phyloP scores from a whole-genome alignment of 2,329 filamentous ascomycete genomes.

The Phyllosticta paracitricarpa region DNA sequence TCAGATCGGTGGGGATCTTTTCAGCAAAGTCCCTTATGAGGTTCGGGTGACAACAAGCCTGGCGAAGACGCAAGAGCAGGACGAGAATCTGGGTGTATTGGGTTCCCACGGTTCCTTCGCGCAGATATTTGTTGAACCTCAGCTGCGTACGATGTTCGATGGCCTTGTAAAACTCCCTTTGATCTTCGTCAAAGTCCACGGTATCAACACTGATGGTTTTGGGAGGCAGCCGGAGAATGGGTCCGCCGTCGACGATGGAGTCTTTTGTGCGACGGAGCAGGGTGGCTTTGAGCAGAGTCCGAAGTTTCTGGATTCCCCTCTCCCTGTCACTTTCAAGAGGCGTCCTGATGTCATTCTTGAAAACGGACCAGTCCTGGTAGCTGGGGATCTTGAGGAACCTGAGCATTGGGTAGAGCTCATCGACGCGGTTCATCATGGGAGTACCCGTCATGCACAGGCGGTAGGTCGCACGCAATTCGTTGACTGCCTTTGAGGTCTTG shows the following conservation, averaged over 20 bases:
- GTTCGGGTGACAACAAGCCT: constrained; percentile 70
- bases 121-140: constrained; percentile 68
- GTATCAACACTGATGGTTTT: constrained; percentile 53
- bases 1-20: constrained; percentile 31
- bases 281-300: constrained; percentile 66
- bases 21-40: constrained; percentile 52
- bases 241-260: constrained; percentile 68
- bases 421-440: constrained; percentile 78
- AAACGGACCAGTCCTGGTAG: constrained; percentile 56
- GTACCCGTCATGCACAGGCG: constrained; percentile 72
- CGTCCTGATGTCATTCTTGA: constrained; percentile 44
- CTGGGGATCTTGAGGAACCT: constrained; percentile 68
- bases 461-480: constrained; percentile 48
- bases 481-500: constrained; percentile 50
- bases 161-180: constrained; percentile 53
- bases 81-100: constrained; percentile 76
- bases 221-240: constrained; percentile 58
- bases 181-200: constrained; percentile 57
- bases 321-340: constrained; percentile 7
- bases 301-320: constrained; percentile 58
- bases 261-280: constrained; percentile 76
- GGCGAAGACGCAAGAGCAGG: constrained; percentile 67
- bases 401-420: constrained; percentile 68
- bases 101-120: constrained; percentile 54
- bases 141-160: constrained; percentile 59